Evolutionary conservation across 1,284 basidiomycete species (phyloP), one percentile per base, ranked within the genome.

Genomic region (Vanrija pseudolonga): DNA sequence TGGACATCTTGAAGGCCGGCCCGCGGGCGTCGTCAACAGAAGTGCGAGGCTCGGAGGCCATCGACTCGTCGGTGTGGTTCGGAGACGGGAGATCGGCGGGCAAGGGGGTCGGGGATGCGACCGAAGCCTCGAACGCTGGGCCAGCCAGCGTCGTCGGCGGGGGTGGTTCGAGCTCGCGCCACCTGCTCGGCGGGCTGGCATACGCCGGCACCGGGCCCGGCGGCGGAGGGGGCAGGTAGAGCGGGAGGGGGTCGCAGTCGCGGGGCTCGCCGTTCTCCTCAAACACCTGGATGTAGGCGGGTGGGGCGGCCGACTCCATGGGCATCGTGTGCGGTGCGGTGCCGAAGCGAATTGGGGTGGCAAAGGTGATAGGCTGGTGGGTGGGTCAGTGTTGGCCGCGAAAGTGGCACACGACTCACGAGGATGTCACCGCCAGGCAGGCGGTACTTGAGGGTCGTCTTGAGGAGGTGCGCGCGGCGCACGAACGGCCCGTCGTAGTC

Each of bases 251-350:
- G 47, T 74, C 74, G 47, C 73, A 70, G 47, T 69, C 66, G 26
- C 69, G 59, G 20, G 56, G 32, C 32, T 69, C 67, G 15, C 75
- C 73, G 46, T 74, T 74, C 63, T 74, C 73, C 48, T 71, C 65
- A 60, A 68, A 76, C 15, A 76, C 58, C 51, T 71, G 67, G 36
- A 67, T 60, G 54, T 75, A 76, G 4, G 73, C 63, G 3, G 75
- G 73, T 0, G 75, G 65, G 7, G 26, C 38, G 18, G 42, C 17
- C 3, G 32, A 24, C 14, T 0, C n/a, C 22, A 9, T 18, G 12
- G 60, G 65, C 22, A 55, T 38, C 1, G 69, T 66, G 11, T 48
- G 22, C 4, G 61, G 65, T 7, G 55, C 53, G 2, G 73, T 72
- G 0, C 65, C 72, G 53, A 73, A 70, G 43, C 68, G 59, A 24